Evolutionary conservation across 495 filamentous ascomycete genomes (phyloP), one percentile per base, ranked within the genome.

Genomic region (Eremomyces bilateralis): DNA sequence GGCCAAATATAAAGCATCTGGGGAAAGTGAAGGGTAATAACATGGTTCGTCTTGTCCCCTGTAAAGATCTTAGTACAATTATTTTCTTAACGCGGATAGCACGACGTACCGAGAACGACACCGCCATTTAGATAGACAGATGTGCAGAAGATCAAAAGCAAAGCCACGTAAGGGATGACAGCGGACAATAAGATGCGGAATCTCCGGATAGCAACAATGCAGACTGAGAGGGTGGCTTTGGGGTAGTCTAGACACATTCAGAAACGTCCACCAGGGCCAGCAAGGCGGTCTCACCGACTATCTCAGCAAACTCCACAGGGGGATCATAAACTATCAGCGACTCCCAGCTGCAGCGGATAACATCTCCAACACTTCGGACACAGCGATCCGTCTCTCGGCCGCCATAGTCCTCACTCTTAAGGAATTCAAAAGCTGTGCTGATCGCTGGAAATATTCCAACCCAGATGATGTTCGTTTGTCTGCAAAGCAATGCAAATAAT

Each of bases 381-480:
- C n/a, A n/a, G 13, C 24, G 24, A 6, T 28, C 12, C 6, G 10
- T 28, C 11, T 16, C 44, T 25, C 30, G 30, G 11, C 13, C 16
- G 6, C 15, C 33, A 22, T 8, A 5, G 6, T 3, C 2, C 3
- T 34, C 21, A 25, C 41, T 15, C 45, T 50, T n/a, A 15, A 40
- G 45, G 40, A 15, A 47, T 42, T 47, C 66, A 33, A 80, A 63
- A 11, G 67, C 61, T 38, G 80, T 71, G 18, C 85, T 42, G 12
- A 73, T 82, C 38, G 82, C 81, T 38, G 91, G 65, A 49, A 88
- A 94, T 0, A 83, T 57, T 1, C 79, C 71, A 1, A 84, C 76
- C 88, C 88, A 97, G 51, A 95, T 83, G 39, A 95, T 76, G 47
- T 97, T 97, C 8, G 88, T 97, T 54, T 97, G 88, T 20, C 88